Percentiles rank a stretch among this genome's conserved stretches.
Evolutionary conservation across 2,329 filamentous ascomycete genomes (phyloP).

Genomic region (Ceratocystis huliohia): DNA sequence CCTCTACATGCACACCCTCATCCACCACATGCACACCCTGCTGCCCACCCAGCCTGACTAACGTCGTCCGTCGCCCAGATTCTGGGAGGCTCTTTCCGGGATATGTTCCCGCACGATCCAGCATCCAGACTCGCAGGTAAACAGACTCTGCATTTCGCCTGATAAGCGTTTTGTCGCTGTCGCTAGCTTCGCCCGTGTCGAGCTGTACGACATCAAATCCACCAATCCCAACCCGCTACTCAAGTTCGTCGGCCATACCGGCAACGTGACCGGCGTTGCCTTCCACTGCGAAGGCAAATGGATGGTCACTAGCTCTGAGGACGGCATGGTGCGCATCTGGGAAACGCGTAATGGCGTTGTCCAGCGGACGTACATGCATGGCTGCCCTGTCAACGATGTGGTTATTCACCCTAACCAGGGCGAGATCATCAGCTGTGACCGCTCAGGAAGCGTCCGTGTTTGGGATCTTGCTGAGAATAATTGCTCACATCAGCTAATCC

Average conservation of each 20-base stretch:
- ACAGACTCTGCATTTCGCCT: constrained; percentile 93
- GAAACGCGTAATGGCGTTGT: constrained; percentile 75
- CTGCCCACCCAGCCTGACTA: neutral
- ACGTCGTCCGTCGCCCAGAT: constrained; percentile 39
- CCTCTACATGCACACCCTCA: neutral
- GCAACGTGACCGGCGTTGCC: constrained; percentile 89
- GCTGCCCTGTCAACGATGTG: constrained; percentile 83
- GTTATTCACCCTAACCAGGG: constrained; percentile 99
- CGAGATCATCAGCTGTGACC: constrained; percentile 92
- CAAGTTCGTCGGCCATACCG: constrained; percentile 90
- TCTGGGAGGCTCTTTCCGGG: constrained; percentile 96
- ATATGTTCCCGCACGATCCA: constrained; percentile 98
- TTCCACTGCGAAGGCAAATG: constrained; percentile 99
- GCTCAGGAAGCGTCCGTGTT: constrained; percentile 79
- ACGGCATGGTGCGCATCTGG: constrained; percentile 95
- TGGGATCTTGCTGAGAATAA: constrained; percentile 97
- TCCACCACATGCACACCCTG: neutral
- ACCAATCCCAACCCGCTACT: constrained; percentile 91
- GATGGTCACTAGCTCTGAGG: constrained; percentile 98
- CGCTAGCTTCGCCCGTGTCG: constrained; percentile 68
- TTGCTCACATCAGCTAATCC: constrained; percentile 90
- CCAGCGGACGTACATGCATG: constrained; percentile 87
- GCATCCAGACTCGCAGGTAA: constrained; percentile 95
- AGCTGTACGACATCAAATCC: constrained; percentile 97
- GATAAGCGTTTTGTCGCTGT: constrained; percentile 93